Conservation (phyloP, 2,329 filamentous ascomycete species). For the Tolypocladium inflatum region DNA sequence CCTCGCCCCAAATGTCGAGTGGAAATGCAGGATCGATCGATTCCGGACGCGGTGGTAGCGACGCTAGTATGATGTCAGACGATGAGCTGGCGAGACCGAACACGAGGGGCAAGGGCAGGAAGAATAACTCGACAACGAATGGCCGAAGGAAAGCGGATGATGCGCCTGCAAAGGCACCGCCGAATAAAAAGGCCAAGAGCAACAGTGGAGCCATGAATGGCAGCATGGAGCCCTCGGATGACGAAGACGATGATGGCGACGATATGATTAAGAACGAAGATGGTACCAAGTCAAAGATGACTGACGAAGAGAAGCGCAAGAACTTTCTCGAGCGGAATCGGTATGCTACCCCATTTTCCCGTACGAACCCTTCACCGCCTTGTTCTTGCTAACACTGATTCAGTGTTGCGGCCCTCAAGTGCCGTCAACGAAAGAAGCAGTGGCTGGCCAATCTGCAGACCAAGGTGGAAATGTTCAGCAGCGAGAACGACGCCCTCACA, state of each 20-base stretch:
- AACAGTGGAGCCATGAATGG: slow-evolving; percentile 15
- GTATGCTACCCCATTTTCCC: slow-evolving; percentile 39
- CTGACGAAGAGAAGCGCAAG: slow-evolving; percentile 95
- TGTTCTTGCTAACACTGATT: slow-evolving; percentile 1
- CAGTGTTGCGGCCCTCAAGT: slow-evolving; percentile 93
- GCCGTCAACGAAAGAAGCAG: slow-evolving; percentile 96
- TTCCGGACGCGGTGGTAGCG: slow-evolving; percentile 50
- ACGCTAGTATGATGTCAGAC: slow-evolving; percentile 63
- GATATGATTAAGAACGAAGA: slow-evolving; percentile 40
- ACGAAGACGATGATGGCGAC: slow-evolving; percentile 43
- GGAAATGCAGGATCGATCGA: slow-evolving; percentile 36
- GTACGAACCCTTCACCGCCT: neutral
- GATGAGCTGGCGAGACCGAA: slow-evolving; percentile 58
- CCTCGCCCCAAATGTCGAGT: slow-evolving; percentile 40
- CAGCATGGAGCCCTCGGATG: slow-evolving; percentile 35
- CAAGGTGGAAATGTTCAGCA: slow-evolving; percentile 88
- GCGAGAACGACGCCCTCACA: slow-evolving; percentile 81
- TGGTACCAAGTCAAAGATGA: slow-evolving; percentile 72
- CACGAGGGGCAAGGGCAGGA: slow-evolving; percentile 61
- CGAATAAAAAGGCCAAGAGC: slow-evolving; percentile 60
- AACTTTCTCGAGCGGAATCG: slow-evolving; percentile 96
- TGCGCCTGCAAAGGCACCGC: slow-evolving; percentile 49
- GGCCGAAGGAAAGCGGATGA: slow-evolving; percentile 74
- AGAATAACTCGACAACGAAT: slow-evolving; percentile 45
- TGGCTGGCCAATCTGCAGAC: slow-evolving; percentile 92